Evolutionary conservation across 1,284 basidiomycete species (phyloP), one percentile per base, ranked within the genome.

Genomic region (Butyriboletus regius): DNA sequence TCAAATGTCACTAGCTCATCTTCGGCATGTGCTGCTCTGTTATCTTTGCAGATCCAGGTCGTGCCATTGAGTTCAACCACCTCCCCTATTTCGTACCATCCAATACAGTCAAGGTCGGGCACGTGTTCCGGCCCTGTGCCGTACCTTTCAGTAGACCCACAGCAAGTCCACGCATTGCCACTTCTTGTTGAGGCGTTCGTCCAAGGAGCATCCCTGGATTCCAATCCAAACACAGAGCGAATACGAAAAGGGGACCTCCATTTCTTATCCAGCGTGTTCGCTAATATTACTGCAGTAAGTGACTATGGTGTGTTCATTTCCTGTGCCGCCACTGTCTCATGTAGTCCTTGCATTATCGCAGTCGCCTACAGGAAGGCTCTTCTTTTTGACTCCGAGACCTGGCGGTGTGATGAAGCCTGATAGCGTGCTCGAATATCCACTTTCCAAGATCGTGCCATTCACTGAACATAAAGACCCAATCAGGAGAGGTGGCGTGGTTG

Each of bases 1-100:
- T 97, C 94, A 17, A 99, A 99, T 70, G 74, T 98, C 38, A 91
- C 92, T 14, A 81, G 89, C 13, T 83, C 90, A 46, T 77, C 90
- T 5, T 72, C 78, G 0, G 78, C 88, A 43, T 85, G 87, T 55
- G 73, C 81, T 4, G 68, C 76, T 2, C 71, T 97, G 10, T 73
- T 94, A 4, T 73, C 75, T 3, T 72, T 94, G 31, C 80, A 78
- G 49, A 74, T 94, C 43, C 70, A 82, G 2, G 73, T 92, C 43
- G 72, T 91, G 15, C 71, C 73, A 7, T 75, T 76, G 58, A 63
- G 67, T 39, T 71, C 70, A 38, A 42, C 48, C 17, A 61, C 63
- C 12, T 64, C 69, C 18, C 64, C 68, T 7, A 68, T 70, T 51
- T 66, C 74, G 14, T 81, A 81, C 60, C 88, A 83, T 64, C 78